Percentiles rank a stretch among this genome's conserved stretches.
Evolutionary conservation across 345 rosid genomes (phyloP).

Genomic region (Conringia planisiliqua): DNA sequence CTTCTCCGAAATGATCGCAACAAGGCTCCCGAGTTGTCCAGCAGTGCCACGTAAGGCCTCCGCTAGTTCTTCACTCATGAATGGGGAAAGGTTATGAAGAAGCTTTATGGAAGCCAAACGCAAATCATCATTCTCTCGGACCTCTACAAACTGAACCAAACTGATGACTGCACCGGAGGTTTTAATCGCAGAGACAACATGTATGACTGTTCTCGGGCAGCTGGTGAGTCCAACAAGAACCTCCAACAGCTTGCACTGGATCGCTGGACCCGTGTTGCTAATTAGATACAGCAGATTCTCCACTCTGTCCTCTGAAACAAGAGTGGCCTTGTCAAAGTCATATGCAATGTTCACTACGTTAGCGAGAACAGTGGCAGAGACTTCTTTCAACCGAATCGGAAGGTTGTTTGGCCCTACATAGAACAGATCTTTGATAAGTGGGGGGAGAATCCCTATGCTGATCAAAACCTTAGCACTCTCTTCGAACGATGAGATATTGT

Average conservation of each 20-base stretch:
- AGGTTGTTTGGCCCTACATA: conserved; percentile 68
- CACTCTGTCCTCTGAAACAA: conserved; percentile 77
- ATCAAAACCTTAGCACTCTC: conserved; percentile 80
- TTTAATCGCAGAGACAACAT: conserved; percentile 78
- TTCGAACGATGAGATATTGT: conserved; percentile 78
- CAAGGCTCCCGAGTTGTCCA: conserved; percentile 80
- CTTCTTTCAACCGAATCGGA: conserved; percentile 86
- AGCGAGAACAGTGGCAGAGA: conserved; percentile 91
- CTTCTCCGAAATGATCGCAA: conserved; percentile 66
- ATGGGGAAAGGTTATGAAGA: conserved; percentile 77
- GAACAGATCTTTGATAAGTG: conserved; percentile 83
- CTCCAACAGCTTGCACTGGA: conserved; percentile 94
- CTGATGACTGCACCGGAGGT: conserved; percentile 89
- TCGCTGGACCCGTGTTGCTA: conserved; percentile 95
- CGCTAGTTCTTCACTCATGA: conserved; percentile 84
- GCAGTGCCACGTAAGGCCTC: conserved; percentile 70
- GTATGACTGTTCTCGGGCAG: conserved; percentile 51
- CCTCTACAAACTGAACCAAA: conserved; percentile 96
- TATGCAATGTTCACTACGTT: conserved; percentile 73
- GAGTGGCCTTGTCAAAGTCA: conserved; percentile 66
- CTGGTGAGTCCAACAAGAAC: conserved; percentile 91
- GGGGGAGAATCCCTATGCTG: conserved; percentile 83
- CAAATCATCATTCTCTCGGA: conserved; percentile 44
- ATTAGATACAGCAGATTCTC: conserved; percentile 78
- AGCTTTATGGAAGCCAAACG: conserved; percentile 86